phyloP scores from a whole-genome alignment of 2,329 filamentous ascomycete genomes.

The Elsinoe perseae region DNA sequence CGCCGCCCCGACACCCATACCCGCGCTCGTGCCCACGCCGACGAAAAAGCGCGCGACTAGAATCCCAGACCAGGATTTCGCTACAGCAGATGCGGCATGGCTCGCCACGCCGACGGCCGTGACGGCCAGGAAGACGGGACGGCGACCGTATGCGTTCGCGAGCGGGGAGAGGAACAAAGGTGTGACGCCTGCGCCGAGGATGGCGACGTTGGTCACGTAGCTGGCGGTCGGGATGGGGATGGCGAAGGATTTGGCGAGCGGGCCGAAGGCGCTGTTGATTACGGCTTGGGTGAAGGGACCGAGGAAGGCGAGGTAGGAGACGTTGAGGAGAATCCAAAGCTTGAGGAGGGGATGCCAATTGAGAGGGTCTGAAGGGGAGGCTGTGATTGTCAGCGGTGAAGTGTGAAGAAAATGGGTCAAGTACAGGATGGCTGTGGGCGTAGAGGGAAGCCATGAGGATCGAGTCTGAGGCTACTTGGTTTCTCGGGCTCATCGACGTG shows the following conservation, averaged over 20 bases:
- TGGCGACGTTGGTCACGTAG: conserved; percentile 28
- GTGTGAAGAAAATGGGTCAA: neutral
- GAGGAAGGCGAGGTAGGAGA: conserved; percentile 17
- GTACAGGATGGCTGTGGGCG: conserved; percentile 14
- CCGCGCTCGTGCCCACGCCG: conserved; percentile 18
- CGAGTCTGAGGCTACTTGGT: neutral
- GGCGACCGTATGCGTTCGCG: conserved; percentile 30
- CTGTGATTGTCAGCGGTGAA: neutral
- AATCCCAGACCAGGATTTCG: conserved; percentile 16
- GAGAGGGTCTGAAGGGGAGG: conserved; percentile 13
- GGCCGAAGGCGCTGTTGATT: conserved; percentile 16
- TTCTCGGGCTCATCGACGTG: conserved; percentile 11
- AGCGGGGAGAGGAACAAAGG: conserved; percentile 29
- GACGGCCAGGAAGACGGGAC: conserved; percentile 29
- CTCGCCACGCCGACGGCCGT: conserved; percentile 28
- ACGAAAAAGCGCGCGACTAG: conserved; percentile 19
- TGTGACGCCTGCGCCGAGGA: conserved; percentile 30
- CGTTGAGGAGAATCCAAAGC: conserved; percentile 16
- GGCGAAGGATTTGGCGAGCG: conserved; percentile 13
- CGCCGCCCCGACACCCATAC: conserved; percentile 19
- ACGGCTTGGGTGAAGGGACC: conserved; percentile 18
- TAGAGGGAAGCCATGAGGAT: conserved; percentile 15
- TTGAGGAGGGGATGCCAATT: conserved; percentile 16
- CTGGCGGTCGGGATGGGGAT: conserved; percentile 16
- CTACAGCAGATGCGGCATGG: conserved; percentile 17